phyloP scores from a whole-genome alignment of 495 filamentous ascomycete species.

The Daldinia bambusicola region DNA sequence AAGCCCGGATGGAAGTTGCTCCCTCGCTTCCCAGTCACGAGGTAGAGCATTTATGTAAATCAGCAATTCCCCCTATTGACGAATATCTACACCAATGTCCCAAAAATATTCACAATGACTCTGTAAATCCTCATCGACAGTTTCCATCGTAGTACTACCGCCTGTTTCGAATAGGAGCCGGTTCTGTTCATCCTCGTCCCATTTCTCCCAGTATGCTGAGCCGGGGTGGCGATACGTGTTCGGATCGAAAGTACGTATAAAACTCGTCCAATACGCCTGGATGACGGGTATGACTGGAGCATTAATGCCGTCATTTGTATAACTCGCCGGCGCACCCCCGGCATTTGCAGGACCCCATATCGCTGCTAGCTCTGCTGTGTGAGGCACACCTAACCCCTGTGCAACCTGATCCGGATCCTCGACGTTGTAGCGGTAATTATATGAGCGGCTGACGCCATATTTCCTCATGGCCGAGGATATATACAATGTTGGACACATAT shows the following conservation, averaged over 20 bases:
- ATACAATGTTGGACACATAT: constrained; percentile 73
- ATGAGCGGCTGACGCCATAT: constrained; percentile 55
- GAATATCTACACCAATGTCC: constrained; percentile 61
- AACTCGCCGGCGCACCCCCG: constrained; percentile 60
- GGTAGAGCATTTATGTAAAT: background rate
- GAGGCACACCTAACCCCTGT: constrained; percentile 67
- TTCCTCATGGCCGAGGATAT: constrained; percentile 58
- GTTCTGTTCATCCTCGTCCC: constrained; percentile 47
- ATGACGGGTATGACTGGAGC: constrained; percentile 64
- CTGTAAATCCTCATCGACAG: constrained; percentile 56
- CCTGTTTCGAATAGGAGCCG: constrained; percentile 67
- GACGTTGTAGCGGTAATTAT: constrained; percentile 76
- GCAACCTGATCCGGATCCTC: constrained; percentile 59
- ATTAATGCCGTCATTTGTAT: constrained; percentile 60
- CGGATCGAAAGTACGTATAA: constrained; percentile 71
- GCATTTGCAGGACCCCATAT: constrained; percentile 63
- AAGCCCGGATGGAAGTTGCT: background rate
- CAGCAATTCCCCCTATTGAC: constrained; percentile 53
- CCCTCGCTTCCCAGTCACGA: background rate
- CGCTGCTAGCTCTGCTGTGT: constrained; percentile 70
- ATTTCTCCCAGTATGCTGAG: constrained; percentile 47
- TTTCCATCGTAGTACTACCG: constrained; percentile 67
- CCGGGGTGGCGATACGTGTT: constrained; percentile 61
- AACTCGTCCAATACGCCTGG: constrained; percentile 76
- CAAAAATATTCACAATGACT: constrained; percentile 65